Evolutionary conservation across 768 basidiomycete species (phyloP), one percentile per base, ranked within the genome.

Genomic region (Auricularia cornea): DNA sequence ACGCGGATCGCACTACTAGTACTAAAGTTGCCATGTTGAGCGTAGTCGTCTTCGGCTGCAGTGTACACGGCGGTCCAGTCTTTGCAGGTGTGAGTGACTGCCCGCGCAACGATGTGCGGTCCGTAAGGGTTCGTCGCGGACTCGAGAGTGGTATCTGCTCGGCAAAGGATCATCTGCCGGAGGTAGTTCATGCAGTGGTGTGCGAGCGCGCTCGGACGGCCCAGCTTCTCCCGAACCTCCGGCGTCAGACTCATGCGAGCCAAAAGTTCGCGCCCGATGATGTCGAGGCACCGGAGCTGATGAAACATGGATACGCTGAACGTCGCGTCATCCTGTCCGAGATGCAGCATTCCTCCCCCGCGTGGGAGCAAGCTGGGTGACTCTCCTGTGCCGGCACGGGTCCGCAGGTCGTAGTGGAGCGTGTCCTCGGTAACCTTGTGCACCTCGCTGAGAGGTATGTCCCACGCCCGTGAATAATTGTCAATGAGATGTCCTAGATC

Each of bases 121-220:
- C 61, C 78, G 77, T 65, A 79, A 72, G 12, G 75, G 67, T 41
- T 66, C 66, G 23, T 66, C 10, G 72, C 80, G 11, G 70, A 48
- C 59, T 75, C 73, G 60, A 79, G 31, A 30, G 71, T 68, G 28
- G 72, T 69, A 60, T 78, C 73, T 2, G 71, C 72, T 0, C 71
- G 72, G 41, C 78, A 80, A 23, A 75, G 66, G 0, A 77, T 61
- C 70, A 73, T 74, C 70, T 78, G 75, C 2, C 73, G 67, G 12
- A 80, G 64, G 41, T 80, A 78, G 62, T 78, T 79, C 66, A 79
- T 63, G 56, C 77, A 79, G 38, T 80, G 77, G 12, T 11, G 69
- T 64, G 30, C 56, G 59, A 64, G 59, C 38, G 57, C 40, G 29
- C 32, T 35, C 32, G 56, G 33, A n/a, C n/a, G n/a, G n/a, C n/a